A percentile compares a stretch with the other conserved stretches of the same genome.
phyloP scores from a whole-genome alignment of 164 flowering plant species.

The Annona squamosa region DNA sequence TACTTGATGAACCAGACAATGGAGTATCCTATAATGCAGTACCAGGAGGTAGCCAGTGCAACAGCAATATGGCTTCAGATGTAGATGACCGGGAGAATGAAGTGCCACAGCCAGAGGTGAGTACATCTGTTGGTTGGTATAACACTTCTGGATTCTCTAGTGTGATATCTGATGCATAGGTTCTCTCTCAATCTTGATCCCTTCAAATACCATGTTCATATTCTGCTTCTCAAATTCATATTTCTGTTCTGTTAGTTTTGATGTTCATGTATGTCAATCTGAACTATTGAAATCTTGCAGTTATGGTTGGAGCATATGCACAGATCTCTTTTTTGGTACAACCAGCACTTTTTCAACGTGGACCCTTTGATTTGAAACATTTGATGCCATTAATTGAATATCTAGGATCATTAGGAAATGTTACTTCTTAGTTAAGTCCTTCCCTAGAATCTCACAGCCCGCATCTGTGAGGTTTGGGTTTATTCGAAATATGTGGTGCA shows the following conservation, averaged over 20 bases:
- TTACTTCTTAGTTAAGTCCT: neutral
- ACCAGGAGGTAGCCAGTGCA: conserved; percentile 18
- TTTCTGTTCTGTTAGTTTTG: neutral
- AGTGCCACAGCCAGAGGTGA: conserved; percentile 28
- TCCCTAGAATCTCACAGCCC: neutral
- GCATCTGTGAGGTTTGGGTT: neutral
- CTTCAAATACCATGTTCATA: neutral
- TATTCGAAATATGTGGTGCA: neutral
- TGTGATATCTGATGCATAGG: neutral
- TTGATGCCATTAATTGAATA: neutral
- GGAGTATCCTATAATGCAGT: conserved; percentile 10
- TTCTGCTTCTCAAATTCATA: neutral
- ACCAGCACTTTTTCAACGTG: neutral
- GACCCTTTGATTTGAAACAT: neutral
- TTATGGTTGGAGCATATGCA: neutral
- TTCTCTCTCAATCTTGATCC: neutral
- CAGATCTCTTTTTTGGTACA: neutral
- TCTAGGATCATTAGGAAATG: neutral
- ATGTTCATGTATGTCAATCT: neutral
- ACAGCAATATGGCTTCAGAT: conserved; percentile 20
- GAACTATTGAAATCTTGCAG: neutral
- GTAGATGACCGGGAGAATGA: conserved; percentile 20
- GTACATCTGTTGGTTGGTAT: neutral
- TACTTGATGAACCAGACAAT: conserved; percentile 14
- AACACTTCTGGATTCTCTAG: neutral